Percentiles rank a stretch among this genome's conserved stretches.
These are phyloP conservation scores for Cladophialophora chaetospira DNA, from an alignment of 2,329 filamentous ascomycete species.

Conservation along the genomic window DNA sequence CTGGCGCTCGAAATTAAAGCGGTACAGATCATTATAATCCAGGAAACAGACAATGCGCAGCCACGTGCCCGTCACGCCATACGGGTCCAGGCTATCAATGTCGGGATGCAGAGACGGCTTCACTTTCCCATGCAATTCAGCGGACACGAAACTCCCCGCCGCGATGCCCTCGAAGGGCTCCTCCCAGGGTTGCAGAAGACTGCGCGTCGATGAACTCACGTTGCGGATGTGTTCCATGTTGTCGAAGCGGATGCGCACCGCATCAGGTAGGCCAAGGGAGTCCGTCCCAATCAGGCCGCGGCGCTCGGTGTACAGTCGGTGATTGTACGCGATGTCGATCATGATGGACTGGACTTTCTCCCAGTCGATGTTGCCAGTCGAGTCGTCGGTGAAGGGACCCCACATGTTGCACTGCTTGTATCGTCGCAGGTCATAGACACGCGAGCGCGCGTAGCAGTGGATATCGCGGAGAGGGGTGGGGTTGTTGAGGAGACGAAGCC, in stretches of 20 bases:
- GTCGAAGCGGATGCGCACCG: not conserved
- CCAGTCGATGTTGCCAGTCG: slow-evolving; percentile 68
- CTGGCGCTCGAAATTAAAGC: slow-evolving; percentile 66
- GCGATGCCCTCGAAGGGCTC: slow-evolving; percentile 33
- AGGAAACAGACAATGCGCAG: slow-evolving; percentile 60
- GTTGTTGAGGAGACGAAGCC: not conserved
- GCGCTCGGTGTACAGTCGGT: slow-evolving; percentile 47
- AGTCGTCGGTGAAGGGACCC: slow-evolving; percentile 72
- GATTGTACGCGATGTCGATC: slow-evolving; percentile 67
- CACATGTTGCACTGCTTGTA: slow-evolving; percentile 65
- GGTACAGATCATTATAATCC: slow-evolving; percentile 72
- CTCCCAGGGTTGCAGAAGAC: slow-evolving; percentile 27
- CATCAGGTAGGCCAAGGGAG: not conserved
- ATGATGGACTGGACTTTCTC: slow-evolving; percentile 76
- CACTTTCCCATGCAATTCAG: slow-evolving; percentile 34
- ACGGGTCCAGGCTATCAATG: slow-evolving; percentile 65
- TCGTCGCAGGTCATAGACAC: slow-evolving; percentile 72
- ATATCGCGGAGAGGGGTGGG: slow-evolving; percentile 31
- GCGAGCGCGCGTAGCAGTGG: slow-evolving; percentile 65
- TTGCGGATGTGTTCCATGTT: slow-evolving; percentile 19
- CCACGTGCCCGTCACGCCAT: slow-evolving; percentile 71
- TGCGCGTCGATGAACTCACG: not conserved
- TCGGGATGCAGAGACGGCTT: slow-evolving; percentile 24
- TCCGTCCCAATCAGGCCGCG: slow-evolving; percentile 5
- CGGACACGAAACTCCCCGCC: slow-evolving; percentile 30